Evolutionary conservation across 257 asterid genomes (phyloP).

Genomic region (Solanum gandarillasii): DNA sequence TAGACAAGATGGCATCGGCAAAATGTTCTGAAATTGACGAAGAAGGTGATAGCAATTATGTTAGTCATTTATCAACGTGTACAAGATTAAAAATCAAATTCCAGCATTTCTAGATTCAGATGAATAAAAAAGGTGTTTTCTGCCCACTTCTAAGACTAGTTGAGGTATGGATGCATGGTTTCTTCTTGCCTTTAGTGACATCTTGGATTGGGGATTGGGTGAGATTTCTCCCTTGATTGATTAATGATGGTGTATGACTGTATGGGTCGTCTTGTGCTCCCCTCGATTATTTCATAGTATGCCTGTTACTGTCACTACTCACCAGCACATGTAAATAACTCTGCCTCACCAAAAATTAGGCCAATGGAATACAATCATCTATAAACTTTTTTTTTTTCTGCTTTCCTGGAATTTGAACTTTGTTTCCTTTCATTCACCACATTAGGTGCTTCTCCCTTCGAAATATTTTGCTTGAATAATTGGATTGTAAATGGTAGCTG

Average conservation of each 20-base stretch:
- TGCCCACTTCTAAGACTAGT: neutral
- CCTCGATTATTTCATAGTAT: neutral
- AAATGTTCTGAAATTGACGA: conserved; percentile 47
- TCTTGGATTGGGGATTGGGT: too few species aligned
- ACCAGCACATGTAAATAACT: neutral
- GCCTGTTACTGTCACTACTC: neutral
- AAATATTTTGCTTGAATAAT: neutral
- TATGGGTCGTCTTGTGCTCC: too few species aligned
- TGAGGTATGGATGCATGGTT: neutral
- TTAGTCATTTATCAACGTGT: neutral
- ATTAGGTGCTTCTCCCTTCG: too few species aligned
- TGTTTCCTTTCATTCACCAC: neutral
- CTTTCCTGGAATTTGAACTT: neutral
- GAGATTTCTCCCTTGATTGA: too few species aligned
- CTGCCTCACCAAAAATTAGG: too few species aligned
- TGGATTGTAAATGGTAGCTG: too few species aligned
- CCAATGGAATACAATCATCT: too few species aligned
- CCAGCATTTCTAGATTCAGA: neutral
- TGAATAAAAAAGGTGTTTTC: neutral
- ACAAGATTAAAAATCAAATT: neutral
- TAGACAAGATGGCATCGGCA: conserved; percentile 68
- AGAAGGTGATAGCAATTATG: neutral
- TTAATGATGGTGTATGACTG: too few species aligned
- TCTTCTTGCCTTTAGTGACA: neutral
- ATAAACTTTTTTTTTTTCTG: neutral